Conservation (phyloP, 1,284 basidiomycete species). For the Prillingera fragicola region DNA sequence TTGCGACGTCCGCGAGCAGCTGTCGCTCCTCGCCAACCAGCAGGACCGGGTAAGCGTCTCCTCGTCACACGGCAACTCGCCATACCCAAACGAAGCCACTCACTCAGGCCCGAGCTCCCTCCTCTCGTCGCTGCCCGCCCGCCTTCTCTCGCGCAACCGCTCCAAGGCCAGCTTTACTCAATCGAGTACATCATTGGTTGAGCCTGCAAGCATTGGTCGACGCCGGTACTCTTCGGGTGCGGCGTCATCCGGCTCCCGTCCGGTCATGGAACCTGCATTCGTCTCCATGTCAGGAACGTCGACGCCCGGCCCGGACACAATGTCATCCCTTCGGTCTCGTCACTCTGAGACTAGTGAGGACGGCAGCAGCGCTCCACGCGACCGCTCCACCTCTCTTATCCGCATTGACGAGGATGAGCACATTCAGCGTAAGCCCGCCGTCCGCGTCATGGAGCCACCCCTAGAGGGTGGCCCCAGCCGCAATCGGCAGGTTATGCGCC, state of each 20-base stretch:
- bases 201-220: not conserved
- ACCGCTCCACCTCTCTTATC: conserved; percentile 11
- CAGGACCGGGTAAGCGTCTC: conserved; percentile 13
- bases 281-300: too few species aligned
- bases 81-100: not conserved
- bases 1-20: conserved; percentile 60
- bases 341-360: conserved; percentile 17
- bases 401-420: conserved; percentile 21
- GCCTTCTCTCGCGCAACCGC: conserved; percentile 13
- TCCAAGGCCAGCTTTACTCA: conserved; percentile 9
- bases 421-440: not conserved
- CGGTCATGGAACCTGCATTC: too few species aligned
- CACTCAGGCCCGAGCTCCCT: not conserved
- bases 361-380: conserved; percentile 5
- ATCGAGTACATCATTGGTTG: conserved; percentile 9
- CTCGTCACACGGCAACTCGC: conserved; percentile 6
- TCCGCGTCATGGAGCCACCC: not conserved
- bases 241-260: conserved; percentile 2
- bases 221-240: conserved; percentile 7
- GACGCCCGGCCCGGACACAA: not conserved
- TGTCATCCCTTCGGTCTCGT: conserved; percentile 10
- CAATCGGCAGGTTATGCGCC: not conserved
- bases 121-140: conserved; percentile 6
- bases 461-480: not conserved
- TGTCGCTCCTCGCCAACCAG: conserved; percentile 29